Percentiles rank a stretch among this genome's conserved stretches.
Conservation (phyloP, 768 basidiomycete genomes). For the Tylopilus vinaceipallidus region DNA sequence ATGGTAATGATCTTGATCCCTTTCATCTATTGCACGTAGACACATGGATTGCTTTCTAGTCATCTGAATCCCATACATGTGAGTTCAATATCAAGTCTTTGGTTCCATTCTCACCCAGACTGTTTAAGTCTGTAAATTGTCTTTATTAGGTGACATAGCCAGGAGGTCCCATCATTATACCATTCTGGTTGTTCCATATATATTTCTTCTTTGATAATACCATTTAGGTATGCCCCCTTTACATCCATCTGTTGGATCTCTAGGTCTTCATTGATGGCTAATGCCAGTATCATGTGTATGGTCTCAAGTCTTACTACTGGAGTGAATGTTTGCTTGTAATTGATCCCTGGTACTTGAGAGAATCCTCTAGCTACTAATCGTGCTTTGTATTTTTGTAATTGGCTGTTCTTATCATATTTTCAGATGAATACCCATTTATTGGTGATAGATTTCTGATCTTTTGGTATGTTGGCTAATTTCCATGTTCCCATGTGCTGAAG, state of each 20-base stretch:
- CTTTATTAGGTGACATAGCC: neutral
- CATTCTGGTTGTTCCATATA: neutral
- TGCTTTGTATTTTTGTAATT: constrained; percentile 27
- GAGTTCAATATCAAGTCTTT: neutral
- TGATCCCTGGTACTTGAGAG: constrained; percentile 34
- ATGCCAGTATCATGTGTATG: neutral
- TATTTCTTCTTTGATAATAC: neutral
- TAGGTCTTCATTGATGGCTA: neutral
- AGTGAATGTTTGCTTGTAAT: constrained; percentile 17
- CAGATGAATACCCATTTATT: neutral
- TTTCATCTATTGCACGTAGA: neutral
- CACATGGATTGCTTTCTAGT: neutral
- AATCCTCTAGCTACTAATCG: constrained; percentile 40
- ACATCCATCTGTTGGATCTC: constrained; percentile 7
- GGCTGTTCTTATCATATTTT: constrained; percentile 1
- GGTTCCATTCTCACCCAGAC: neutral
- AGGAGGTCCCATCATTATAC: neutral
- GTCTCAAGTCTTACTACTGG: neutral
- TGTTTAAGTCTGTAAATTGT: neutral
- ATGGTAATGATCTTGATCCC: neutral
- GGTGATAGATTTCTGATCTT: too few species aligned
- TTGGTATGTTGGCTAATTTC: too few species aligned
- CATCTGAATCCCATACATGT: neutral
- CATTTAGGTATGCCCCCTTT: neutral
- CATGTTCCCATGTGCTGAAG: too few species aligned